phyloP scores from a whole-genome alignment of 2,329 filamentous ascomycete species.

The Domatiomyces globalis region DNA sequence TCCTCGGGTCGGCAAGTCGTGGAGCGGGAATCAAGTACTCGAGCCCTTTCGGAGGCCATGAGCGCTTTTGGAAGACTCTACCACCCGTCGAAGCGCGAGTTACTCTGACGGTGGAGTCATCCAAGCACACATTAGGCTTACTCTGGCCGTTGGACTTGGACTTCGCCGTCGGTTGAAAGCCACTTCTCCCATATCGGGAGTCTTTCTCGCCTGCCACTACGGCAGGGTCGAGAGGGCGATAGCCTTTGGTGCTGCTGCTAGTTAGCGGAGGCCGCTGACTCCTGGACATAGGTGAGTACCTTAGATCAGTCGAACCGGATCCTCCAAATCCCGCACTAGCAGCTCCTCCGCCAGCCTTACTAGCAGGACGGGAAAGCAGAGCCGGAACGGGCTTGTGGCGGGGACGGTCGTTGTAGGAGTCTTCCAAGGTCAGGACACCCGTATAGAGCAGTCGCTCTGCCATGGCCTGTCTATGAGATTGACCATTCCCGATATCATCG shows the following conservation, averaged over 20 bases:
- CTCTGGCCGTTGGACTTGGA: not conserved
- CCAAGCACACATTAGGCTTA: not conserved
- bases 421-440: not conserved
- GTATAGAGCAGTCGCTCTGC: not conserved
- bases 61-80: not conserved
- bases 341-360: not conserved
- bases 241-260: not conserved
- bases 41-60: conserved; percentile 8
- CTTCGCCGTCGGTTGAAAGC: not conserved
- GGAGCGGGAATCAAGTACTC: not conserved
- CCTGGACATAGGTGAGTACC: not conserved
- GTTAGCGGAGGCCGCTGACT: not conserved
- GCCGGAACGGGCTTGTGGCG: not conserved
- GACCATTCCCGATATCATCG: conserved; percentile 23
- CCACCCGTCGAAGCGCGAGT: not conserved
- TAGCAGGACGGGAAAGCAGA: not conserved
- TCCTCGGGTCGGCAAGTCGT: conserved; percentile 1
- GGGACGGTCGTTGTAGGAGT: not conserved
- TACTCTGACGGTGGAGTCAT: not conserved
- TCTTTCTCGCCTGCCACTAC: not conserved
- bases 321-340: not conserved
- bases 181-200: not conserved
- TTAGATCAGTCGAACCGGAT: not conserved
- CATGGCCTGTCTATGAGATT: conserved; percentile 22
- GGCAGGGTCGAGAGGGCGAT: not conserved